These are phyloP conservation scores for Apiosordaria backusii DNA, from an alignment of 495 filamentous ascomycete species.

Conservation along the genomic window DNA sequence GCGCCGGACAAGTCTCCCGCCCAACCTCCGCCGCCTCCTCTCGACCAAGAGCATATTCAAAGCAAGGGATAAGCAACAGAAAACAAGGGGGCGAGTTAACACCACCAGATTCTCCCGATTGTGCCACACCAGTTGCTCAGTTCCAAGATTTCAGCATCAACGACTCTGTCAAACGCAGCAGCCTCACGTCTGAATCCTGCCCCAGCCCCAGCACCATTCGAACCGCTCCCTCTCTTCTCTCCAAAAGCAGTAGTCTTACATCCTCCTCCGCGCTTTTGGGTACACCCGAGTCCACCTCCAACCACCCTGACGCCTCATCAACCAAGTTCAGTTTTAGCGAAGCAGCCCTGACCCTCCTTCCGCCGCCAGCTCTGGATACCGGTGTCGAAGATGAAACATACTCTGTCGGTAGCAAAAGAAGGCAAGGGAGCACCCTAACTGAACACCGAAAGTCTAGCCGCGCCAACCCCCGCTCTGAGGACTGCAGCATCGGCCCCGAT, in stretches of 20 bases:
- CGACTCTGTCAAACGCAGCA: background rate
- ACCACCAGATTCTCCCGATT: conserved; percentile 13
- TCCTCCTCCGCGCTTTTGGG: background rate
- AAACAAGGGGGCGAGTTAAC: background rate
- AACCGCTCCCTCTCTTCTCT: conserved; percentile 11
- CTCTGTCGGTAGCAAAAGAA: background rate
- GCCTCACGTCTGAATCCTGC: background rate
- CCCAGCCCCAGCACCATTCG: conserved; percentile 4
- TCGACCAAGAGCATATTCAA: conserved; percentile 8
- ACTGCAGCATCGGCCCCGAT: conserved; percentile 21
- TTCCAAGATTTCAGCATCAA: background rate
- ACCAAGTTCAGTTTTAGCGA: background rate
- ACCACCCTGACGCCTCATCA: background rate
- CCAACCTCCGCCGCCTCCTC: conserved; percentile 2
- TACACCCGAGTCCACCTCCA: conserved; percentile 7
- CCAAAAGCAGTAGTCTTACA: conserved; percentile 2
- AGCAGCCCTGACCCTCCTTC: background rate
- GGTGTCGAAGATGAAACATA: background rate
- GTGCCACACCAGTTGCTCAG: background rate
- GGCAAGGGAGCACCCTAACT: background rate
- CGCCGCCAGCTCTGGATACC: background rate
- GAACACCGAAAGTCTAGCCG: conserved; percentile 12
- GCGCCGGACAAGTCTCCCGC: background rate
- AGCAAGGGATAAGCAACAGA: background rate
- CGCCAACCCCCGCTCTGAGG: conserved; percentile 13